Evolutionary conservation across 257 asterid genomes (phyloP).

Genomic region (Solanum acaule): DNA sequence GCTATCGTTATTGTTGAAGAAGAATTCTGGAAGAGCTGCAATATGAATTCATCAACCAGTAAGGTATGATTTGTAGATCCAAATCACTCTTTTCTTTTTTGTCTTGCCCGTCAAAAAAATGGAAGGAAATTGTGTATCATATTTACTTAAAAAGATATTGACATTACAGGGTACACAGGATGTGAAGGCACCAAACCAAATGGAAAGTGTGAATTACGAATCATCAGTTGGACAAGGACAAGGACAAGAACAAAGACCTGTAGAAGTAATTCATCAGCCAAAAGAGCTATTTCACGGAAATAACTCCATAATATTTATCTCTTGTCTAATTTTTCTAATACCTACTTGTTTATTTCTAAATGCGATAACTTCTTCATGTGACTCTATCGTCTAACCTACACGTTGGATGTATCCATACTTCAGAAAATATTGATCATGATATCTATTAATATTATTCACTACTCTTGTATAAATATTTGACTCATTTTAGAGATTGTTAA

Average conservation of each 20-base stretch:
- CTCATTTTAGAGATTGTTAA: too few species aligned
- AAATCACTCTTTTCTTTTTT: neutral
- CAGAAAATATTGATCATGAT: neutral
- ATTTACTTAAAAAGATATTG: neutral
- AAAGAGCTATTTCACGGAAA: conserved; percentile 34
- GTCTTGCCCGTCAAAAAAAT: neutral
- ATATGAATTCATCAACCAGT: conserved; percentile 26
- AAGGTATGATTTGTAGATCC: conserved; percentile 16
- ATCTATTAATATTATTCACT: too few species aligned
- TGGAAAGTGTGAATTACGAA: conserved; percentile 12
- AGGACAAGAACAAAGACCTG: conserved; percentile 27
- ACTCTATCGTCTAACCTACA: neutral
- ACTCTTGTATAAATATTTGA: too few species aligned
- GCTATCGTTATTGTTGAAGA: neutral
- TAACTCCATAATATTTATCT: neutral
- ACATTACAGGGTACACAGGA: conserved; percentile 10
- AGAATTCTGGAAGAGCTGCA: neutral
- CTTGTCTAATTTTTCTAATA: conserved; percentile 4
- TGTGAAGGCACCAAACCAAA: conserved; percentile 13
- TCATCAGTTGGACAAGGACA: conserved; percentile 46
- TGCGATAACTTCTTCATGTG: neutral
- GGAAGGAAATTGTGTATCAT: neutral
- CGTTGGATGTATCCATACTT: neutral
- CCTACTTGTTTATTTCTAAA: neutral
- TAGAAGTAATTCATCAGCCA: conserved; percentile 40